phyloP scores from a whole-genome alignment of 345 rosid genomes.

The Salix udensis region DNA sequence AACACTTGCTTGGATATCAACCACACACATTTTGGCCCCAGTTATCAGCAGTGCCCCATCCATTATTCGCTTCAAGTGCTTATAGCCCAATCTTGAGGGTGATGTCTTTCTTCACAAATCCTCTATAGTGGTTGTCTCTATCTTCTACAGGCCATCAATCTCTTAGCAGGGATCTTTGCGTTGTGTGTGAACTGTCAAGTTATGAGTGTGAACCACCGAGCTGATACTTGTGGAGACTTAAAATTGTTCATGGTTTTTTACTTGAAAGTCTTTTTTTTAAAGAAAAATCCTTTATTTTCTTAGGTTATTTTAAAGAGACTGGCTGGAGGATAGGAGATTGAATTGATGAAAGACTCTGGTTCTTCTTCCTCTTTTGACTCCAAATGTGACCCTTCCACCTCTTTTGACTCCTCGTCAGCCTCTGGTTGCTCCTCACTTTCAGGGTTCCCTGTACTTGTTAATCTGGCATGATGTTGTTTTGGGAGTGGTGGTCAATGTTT shows the following conservation, averaged over 20 bases:
- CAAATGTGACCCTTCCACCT: too few species aligned
- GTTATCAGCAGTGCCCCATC: not conserved
- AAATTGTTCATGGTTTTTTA: not conserved
- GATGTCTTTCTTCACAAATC: not conserved
- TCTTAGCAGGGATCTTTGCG: not conserved
- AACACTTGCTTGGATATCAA: conserved; percentile 4
- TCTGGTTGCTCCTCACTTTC: too few species aligned
- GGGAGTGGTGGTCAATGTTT: too few species aligned
- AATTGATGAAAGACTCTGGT: not conserved
- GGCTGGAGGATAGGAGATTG: conserved; percentile 12
- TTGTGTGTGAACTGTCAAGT: not conserved
- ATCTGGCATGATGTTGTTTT: too few species aligned
- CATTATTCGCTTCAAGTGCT: conserved; percentile 1
- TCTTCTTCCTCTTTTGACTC: too few species aligned
- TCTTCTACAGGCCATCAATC: not conserved
- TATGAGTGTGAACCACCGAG: not conserved
- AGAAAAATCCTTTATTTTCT: not conserved
- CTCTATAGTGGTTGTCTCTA: conserved; percentile 7
- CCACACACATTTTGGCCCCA: conserved; percentile 17
- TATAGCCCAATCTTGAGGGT: conserved; percentile 2
- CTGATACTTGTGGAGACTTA: conserved; percentile 1
- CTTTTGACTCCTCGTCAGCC: too few species aligned
- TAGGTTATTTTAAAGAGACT: conserved; percentile 1
- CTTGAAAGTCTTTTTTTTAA: not conserved
- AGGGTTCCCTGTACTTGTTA: too few species aligned